Base-by-base conservation (phyloP, 2,329 filamentous ascomycete species). In the Macroventuria anomochaeta region DNA sequence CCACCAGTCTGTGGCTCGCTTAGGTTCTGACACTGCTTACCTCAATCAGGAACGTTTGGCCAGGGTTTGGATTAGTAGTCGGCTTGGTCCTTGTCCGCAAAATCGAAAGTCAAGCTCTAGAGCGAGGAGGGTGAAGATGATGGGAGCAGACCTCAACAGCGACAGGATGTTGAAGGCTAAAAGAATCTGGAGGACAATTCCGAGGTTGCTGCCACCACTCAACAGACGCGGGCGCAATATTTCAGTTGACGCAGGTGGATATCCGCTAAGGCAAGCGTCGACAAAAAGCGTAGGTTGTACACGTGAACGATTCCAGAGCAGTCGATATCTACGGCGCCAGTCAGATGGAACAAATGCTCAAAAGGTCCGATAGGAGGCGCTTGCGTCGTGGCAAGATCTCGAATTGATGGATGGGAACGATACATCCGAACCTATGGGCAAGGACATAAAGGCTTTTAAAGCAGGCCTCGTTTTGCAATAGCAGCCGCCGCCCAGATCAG, bases 21-120 rank as follows among this genome's bases (percentile, higher is more conserved):
- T 65, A 60, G 13, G 20, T n/a, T 41, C 28, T 33, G 48, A 41
- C 17, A 21, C 13, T 61, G 52, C 62, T 64, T 64, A 66, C 63
- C 63, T 58, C 46, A 46, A 55, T 33, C 28, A 55, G 53, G 28
- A 58, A 44, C 6, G 46, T 44, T 29, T 15, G 41, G 23, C 38
- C 34, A 26, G 31, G 28, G 29, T 46, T 25, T 10, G 12, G 18
- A 38, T 23, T 2, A 20, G 20, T 28, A 15, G 10, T 20, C 12
- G 29, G 8, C 8, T 28, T 34, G 15, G 8, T 15, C 5, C 32
- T 12, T 39, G 5, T 26, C 15, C 26, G 32, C 15, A 20, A 21
- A n/a, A 15, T 41, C n/a, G 34, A 49, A 29, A n/a, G 39, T 40
- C n/a, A 11, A 31, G 18, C 18, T 13, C 36, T 26, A n/a, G 10